Conservation (phyloP, 768 basidiomycete species). For the Albatrellus ellisii region DNA sequence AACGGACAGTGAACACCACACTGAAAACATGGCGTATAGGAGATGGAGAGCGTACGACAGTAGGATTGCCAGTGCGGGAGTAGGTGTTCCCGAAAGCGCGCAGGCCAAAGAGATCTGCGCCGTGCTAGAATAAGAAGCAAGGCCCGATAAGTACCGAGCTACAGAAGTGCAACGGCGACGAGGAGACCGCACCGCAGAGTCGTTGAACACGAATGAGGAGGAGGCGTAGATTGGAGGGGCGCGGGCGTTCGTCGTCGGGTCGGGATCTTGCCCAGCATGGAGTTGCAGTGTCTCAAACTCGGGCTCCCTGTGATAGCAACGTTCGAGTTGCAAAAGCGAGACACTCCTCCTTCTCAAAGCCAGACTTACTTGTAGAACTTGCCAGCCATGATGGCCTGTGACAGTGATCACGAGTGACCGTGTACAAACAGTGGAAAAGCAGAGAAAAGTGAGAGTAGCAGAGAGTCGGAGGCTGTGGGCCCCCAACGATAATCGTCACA, state of each 20-base stretch:
- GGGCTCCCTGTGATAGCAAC: slow-evolving; percentile 24
- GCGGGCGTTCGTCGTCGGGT: slow-evolving; percentile 54
- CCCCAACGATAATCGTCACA: too few species aligned
- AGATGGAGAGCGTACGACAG: slow-evolving; percentile 40
- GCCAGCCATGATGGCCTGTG: too few species aligned
- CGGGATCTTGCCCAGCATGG: slow-evolving; percentile 59
- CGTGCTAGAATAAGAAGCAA: slow-evolving; percentile 47
- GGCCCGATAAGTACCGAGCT: too few species aligned
- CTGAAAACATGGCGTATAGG: not conserved
- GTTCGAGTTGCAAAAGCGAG: not conserved
- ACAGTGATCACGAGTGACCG: too few species aligned
- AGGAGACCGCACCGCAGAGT: slow-evolving; percentile 50
- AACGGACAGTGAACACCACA: not conserved
- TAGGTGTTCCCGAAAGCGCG: slow-evolving; percentile 50
- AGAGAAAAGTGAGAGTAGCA: too few species aligned
- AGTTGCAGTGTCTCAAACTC: slow-evolving; percentile 75
- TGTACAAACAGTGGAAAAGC: too few species aligned
- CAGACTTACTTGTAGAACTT: slow-evolving; percentile 1
- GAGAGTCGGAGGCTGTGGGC: too few species aligned
- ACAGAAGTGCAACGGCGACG: too few species aligned
- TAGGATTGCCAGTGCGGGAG: slow-evolving; percentile 57
- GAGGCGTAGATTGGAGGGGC: slow-evolving; percentile 70
- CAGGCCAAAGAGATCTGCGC: slow-evolving; percentile 56
- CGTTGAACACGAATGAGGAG: slow-evolving; percentile 62
- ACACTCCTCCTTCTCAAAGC: not conserved